Base-by-base conservation (phyloP, 1,284 basidiomycete species). In the Schizopora paradoxa region DNA sequence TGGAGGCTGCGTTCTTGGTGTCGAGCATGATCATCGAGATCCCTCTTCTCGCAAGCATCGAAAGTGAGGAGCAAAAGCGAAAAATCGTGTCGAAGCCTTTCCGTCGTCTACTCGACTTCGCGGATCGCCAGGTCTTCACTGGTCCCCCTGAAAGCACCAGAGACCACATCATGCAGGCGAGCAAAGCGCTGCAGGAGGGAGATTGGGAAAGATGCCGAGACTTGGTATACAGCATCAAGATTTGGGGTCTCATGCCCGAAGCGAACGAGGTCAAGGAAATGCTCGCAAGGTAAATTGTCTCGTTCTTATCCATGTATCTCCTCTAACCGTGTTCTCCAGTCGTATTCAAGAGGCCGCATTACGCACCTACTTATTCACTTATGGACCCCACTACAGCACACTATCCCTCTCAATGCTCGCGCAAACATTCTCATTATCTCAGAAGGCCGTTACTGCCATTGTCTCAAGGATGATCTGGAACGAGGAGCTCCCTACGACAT, bases 391-490 rank as follows among this genome's bases (percentile, higher is more conserved):
- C 68, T 99, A 99, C 72, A 86, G 79, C 59, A 89, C 91, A 7
- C 77, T 98, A 31, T 95, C 94, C 6, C 76, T 99, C 32, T 77
- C 80, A 5, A 78, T 94, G 48, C 81, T 99, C 39, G 83, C 93
- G 5, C 76, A 79, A 48, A 96, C 90, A 2, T 98, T 99, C 70
- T 84, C 84, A 23, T 73, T 99, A 11, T 75, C 91, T 5, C 66
- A 86, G 47, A 77, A 83, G 41, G 71, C 80, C 10, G 91, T 97
- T 6, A 92, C 87, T 4, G 94, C 93, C 19, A 83, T 97, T 57
- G 89, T 98, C 38, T 94, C 90, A 37, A 91, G 93, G 68, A 98
- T 99, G 96, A 97, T 99, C 60, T 98, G 94, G 92, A 92, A 80
- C 58, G 96, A 98, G 62, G 94, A 98, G 64, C 74, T 99, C 11